Evolutionary conservation across 1,284 basidiomycete genomes (phyloP).

Genomic region (Albatrellus sp.): DNA sequence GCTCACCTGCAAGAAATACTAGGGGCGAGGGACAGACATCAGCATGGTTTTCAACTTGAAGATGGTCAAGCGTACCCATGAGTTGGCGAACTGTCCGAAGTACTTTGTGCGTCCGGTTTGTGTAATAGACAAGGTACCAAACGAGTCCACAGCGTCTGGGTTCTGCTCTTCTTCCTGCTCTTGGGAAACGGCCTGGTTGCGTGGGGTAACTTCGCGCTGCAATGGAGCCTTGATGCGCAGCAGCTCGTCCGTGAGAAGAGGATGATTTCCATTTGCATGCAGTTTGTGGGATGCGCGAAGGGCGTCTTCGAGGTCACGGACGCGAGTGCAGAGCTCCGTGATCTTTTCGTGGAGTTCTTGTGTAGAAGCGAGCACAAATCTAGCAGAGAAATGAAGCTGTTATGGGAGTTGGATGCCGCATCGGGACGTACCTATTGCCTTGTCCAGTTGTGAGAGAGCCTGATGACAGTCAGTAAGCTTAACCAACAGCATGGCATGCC

Average conservation of each 20-base stretch:
- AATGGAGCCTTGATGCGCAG: slow-evolving; percentile 61
- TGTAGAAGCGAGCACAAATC: slow-evolving; percentile 73
- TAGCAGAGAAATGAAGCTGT: slow-evolving; percentile 17
- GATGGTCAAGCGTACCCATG: slow-evolving; percentile 40
- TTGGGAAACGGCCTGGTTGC: slow-evolving; percentile 7
- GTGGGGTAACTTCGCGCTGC: slow-evolving; percentile 39
- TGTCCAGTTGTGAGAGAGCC: slow-evolving; percentile 70
- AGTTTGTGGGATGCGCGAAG: slow-evolving; percentile 46
- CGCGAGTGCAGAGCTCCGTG: slow-evolving; percentile 55
- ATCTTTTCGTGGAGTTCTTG: slow-evolving; percentile 78
- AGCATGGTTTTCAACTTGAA: neutral
- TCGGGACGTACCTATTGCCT: slow-evolving; percentile 51
- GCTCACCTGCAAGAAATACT: slow-evolving; percentile 64
- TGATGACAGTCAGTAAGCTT: slow-evolving; percentile 9
- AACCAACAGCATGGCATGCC: too few species aligned
- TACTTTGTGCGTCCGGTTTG: slow-evolving; percentile 60
- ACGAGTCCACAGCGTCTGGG: slow-evolving; percentile 65
- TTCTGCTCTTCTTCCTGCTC: slow-evolving; percentile 34
- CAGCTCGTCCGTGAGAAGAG: slow-evolving; percentile 55
- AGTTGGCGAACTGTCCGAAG: slow-evolving; percentile 63
- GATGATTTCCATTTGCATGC: slow-evolving; percentile 50
- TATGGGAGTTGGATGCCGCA: neutral
- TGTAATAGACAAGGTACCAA: slow-evolving; percentile 61
- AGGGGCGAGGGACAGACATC: slow-evolving; percentile 4
- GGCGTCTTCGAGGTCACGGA: slow-evolving; percentile 67